phyloP scores from a whole-genome alignment of 2,329 filamentous ascomycete genomes.

The Onygenales sp. region DNA sequence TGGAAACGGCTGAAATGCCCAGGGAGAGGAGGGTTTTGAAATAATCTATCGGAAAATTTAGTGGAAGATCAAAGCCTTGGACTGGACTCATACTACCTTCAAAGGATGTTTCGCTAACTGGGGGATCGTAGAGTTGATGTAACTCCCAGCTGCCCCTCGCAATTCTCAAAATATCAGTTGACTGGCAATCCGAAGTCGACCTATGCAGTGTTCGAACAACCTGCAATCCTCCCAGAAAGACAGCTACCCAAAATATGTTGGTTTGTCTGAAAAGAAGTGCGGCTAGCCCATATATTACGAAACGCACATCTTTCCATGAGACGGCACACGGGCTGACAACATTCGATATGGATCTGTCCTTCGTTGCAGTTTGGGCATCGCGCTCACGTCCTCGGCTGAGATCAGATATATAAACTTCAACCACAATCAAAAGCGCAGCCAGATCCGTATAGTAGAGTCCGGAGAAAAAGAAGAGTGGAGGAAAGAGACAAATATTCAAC shows the following conservation, averaged over 20 bases:
- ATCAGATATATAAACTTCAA: constrained; percentile 54
- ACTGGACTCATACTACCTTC: constrained; percentile 30
- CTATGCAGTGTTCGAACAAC: constrained; percentile 27
- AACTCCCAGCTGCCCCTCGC: constrained; percentile 23
- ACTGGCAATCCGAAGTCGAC: constrained; percentile 18
- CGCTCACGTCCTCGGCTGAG: constrained; percentile 24
- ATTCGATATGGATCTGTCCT: background rate
- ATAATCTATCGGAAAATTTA: constrained; percentile 29
- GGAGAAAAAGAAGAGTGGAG: constrained; percentile 91
- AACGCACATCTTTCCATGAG: constrained; percentile 19
- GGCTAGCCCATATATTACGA: constrained; percentile 51
- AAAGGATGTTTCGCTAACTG: constrained; percentile 38
- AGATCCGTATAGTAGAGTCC: constrained; percentile 93
- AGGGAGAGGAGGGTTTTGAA: constrained; percentile 52
- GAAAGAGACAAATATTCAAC: constrained; percentile 75
- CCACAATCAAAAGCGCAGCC: constrained; percentile 64
- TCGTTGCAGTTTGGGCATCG: constrained; percentile 2
- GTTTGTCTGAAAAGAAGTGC: constrained; percentile 80
- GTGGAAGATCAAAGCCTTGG: background rate
- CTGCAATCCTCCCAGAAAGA: constrained; percentile 38
- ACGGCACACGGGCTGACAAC: background rate
- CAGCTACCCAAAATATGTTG: constrained; percentile 85
- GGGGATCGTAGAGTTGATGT: constrained; percentile 41
- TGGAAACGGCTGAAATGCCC: constrained; percentile 44
- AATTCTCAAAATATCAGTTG: constrained; percentile 20